These are phyloP conservation scores for Vaccinium myrtillus DNA, from an alignment of 148 eudicot genomes.

Conservation along the genomic window DNA sequence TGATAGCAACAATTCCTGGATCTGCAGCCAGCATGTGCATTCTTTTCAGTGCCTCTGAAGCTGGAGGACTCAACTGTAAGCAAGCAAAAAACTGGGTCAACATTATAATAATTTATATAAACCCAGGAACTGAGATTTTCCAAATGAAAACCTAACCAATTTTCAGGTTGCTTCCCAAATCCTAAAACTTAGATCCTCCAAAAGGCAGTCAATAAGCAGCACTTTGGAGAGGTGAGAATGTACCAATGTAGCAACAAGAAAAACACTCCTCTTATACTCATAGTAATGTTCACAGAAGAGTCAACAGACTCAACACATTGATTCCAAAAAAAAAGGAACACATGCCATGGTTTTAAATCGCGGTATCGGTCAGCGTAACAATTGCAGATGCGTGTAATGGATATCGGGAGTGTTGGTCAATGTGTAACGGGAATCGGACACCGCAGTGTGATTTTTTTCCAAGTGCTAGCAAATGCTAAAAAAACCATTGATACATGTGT, in stretches of 20 bases:
- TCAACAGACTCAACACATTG: background rate
- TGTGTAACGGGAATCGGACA: background rate
- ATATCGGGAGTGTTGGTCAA: background rate
- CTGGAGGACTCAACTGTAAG: slow-evolving; percentile 71
- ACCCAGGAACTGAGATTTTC: background rate
- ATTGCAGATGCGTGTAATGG: too few relatives aligned
- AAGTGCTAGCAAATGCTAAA: background rate
- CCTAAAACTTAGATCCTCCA: background rate
- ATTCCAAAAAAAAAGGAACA: background rate
- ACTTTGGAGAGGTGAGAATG: background rate
- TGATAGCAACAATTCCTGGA: slow-evolving; percentile 89
- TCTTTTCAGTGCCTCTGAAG: slow-evolving; percentile 76
- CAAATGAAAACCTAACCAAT: background rate
- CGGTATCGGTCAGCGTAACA: too few relatives aligned
- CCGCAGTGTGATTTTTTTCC: background rate
- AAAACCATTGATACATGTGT: background rate
- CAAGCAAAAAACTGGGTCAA: slow-evolving; percentile 13
- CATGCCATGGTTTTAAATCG: too few relatives aligned
- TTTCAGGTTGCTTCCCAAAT: background rate
- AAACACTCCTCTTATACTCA: background rate
- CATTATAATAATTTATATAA: background rate
- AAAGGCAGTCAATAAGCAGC: background rate
- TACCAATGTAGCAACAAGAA: background rate
- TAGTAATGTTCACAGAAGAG: background rate
- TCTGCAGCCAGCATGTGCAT: slow-evolving; percentile 97